Evolutionary conservation across 306 rosid species (phyloP).

Genomic region (Argentina anserina): DNA sequence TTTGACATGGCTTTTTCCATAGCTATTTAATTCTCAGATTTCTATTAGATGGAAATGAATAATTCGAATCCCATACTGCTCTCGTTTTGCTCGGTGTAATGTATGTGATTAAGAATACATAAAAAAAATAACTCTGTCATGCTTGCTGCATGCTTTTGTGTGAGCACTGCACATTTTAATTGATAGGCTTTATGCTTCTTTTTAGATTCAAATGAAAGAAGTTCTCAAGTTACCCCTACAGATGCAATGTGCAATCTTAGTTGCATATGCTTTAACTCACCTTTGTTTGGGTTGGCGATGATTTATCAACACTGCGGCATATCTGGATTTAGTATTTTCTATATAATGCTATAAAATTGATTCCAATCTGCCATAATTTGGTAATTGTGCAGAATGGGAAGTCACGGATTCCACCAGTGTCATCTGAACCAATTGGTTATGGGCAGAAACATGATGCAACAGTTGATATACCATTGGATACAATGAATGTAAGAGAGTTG

Average conservation of each 20-base stretch:
- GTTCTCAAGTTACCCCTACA: not conserved
- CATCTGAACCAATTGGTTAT: conserved; percentile 66
- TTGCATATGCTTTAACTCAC: not conserved
- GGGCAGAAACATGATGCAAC: conserved; percentile 92
- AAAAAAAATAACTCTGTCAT: not conserved
- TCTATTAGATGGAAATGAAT: not conserved
- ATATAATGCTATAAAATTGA: not conserved
- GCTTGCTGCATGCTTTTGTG: not conserved
- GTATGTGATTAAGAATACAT: not conserved
- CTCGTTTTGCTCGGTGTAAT: not conserved
- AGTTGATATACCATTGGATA: conserved; percentile 82
- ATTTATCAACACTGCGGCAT: not conserved
- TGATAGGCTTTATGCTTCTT: not conserved
- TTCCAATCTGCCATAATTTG: conserved; percentile 3
- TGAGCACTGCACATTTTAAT: not conserved
- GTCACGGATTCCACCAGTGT: conserved; percentile 57
- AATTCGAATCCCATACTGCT: not conserved
- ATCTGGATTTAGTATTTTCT: not conserved
- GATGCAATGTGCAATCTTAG: not conserved
- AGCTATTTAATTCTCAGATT: not conserved
- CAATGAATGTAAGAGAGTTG: conserved; percentile 49
- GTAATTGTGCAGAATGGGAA: conserved; percentile 65
- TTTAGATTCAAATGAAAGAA: not conserved
- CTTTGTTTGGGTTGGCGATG: not conserved
- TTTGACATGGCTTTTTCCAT: not conserved